phyloP scores from a whole-genome alignment of 805 yeast genomes.

The Candida maltosa region DNA sequence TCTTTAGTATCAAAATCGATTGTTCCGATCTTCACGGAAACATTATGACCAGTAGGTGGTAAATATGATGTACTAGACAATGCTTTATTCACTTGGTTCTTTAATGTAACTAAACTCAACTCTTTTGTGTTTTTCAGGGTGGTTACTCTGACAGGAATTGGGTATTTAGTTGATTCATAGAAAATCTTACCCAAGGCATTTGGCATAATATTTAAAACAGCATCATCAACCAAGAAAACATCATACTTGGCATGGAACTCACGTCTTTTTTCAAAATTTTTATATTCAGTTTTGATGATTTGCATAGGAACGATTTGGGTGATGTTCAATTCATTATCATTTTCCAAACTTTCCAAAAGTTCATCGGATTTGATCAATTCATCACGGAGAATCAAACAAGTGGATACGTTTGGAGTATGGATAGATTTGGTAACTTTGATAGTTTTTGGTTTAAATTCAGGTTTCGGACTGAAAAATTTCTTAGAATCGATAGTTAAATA shows the following conservation, averaged over 20 bases:
- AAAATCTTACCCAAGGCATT: slow-evolving; percentile 78
- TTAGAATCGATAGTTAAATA: slow-evolving; percentile 64
- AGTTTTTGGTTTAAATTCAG: slow-evolving; percentile 53
- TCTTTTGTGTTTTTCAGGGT: slow-evolving; percentile 27
- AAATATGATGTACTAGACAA: slow-evolving; percentile 56
- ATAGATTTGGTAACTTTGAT: slow-evolving; percentile 48
- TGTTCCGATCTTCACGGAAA: slow-evolving; percentile 67
- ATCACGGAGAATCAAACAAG: slow-evolving; percentile 73
- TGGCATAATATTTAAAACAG: slow-evolving; percentile 76
- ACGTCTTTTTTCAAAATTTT: slow-evolving; percentile 85
- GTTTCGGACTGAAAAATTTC: slow-evolving; percentile 59
- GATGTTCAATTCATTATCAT: slow-evolving; percentile 43
- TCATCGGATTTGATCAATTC: slow-evolving; percentile 41
- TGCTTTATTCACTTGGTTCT: slow-evolving; percentile 57
- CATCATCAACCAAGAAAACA: slow-evolving; percentile 81
- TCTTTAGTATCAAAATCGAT: slow-evolving; percentile 40
- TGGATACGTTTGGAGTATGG: slow-evolving; percentile 40
- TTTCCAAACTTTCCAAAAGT: slow-evolving; percentile 45
- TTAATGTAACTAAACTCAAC: slow-evolving; percentile 49
- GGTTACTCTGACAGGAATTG: slow-evolving; percentile 35
- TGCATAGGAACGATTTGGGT: slow-evolving; percentile 62
- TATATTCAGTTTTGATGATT: slow-evolving; percentile 79
- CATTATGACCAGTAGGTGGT: slow-evolving; percentile 71
- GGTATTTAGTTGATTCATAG: slow-evolving; percentile 56
- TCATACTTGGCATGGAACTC: slow-evolving; percentile 67